Conservation (phyloP, 1,139 yeast species). For the Protomyces pachydermus region DNA sequence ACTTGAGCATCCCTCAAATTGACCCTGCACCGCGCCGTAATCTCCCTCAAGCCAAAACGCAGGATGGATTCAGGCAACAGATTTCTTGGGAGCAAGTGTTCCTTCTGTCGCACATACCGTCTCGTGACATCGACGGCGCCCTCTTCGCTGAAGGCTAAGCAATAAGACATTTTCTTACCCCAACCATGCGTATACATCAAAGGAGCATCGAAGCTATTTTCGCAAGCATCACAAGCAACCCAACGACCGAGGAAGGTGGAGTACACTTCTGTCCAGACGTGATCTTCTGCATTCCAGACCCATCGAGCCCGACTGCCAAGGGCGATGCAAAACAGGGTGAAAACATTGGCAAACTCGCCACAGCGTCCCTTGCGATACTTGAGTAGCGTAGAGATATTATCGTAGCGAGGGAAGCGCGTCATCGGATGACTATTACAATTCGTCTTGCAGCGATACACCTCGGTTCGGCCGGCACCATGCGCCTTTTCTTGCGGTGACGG, state of each 20-base stretch:
- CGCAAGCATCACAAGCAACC: conserved; percentile 87
- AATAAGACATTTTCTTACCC: conserved; percentile 91
- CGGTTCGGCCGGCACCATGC: conserved; percentile 53
- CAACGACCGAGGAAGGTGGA: conserved; percentile 58
- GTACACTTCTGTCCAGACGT: conserved; percentile 89
- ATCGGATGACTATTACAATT: conserved; percentile 28
- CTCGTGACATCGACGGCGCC: conserved; percentile 49
- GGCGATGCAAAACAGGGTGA: conserved; percentile 63
- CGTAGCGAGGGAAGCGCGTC: conserved; percentile 70
- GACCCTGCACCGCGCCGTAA: conserved; percentile 28
- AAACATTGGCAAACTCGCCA: conserved; percentile 94
- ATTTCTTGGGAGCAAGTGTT: conserved; percentile 51
- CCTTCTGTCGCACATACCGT: conserved; percentile 57
- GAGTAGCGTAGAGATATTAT: conserved; percentile 55
- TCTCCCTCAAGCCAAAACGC: conserved; percentile 2
- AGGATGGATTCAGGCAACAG: conserved; percentile 47
- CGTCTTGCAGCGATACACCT: conserved; percentile 53
- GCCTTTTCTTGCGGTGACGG: conserved; percentile 46
- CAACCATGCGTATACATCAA: conserved; percentile 71
- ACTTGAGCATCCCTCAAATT: conserved; percentile 39
- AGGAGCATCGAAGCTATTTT: conserved; percentile 78
- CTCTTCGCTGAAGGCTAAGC: conserved; percentile 56
- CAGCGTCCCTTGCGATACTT: conserved; percentile 70
- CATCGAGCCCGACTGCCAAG: conserved; percentile 62
- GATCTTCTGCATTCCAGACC: conserved; percentile 87